These are phyloP conservation scores for Jaltomata sinuosa DNA, from an alignment of 257 asterid genomes.

Conservation along the genomic window DNA sequence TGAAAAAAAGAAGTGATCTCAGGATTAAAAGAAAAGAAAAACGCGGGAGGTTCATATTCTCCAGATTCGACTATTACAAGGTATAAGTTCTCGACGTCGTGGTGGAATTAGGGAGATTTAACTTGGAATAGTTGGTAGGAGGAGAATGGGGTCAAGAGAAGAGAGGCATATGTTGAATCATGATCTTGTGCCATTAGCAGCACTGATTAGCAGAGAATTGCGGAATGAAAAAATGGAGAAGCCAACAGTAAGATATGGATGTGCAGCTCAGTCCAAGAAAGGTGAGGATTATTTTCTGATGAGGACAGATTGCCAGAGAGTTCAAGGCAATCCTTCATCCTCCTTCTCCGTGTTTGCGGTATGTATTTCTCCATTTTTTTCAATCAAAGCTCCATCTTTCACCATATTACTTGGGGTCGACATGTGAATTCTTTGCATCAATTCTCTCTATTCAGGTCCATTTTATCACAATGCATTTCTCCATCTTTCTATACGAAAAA, in stretches of 20 bases:
- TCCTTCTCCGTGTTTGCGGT: slow-evolving; percentile 76
- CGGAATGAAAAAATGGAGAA: slow-evolving; percentile 71
- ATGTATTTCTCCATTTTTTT: slow-evolving; percentile 5
- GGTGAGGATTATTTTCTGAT: slow-evolving; percentile 75
- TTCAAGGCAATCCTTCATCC: slow-evolving; percentile 61
- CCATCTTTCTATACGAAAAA: background rate
- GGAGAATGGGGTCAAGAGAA: slow-evolving; percentile 52
- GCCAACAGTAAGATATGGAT: slow-evolving; percentile 58
- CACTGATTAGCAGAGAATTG: slow-evolving; percentile 53
- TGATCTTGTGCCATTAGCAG: slow-evolving; percentile 69
- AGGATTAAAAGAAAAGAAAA: background rate
- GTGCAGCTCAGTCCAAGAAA: slow-evolving; percentile 66
- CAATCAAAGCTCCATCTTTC: background rate
- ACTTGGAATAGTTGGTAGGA: background rate
- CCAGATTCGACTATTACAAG: background rate
- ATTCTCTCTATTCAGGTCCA: background rate
- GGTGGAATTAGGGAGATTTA: background rate
- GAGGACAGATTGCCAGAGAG: slow-evolving; percentile 71
- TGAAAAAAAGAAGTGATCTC: background rate
- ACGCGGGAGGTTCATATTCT: background rate
- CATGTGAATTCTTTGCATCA: background rate
- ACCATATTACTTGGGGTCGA: background rate
- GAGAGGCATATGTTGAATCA: slow-evolving; percentile 31
- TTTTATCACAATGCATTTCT: background rate
- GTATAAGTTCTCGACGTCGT: background rate